Conservation (phyloP, 2,329 filamentous ascomycete species). For the Aspergillus sp. region DNA sequence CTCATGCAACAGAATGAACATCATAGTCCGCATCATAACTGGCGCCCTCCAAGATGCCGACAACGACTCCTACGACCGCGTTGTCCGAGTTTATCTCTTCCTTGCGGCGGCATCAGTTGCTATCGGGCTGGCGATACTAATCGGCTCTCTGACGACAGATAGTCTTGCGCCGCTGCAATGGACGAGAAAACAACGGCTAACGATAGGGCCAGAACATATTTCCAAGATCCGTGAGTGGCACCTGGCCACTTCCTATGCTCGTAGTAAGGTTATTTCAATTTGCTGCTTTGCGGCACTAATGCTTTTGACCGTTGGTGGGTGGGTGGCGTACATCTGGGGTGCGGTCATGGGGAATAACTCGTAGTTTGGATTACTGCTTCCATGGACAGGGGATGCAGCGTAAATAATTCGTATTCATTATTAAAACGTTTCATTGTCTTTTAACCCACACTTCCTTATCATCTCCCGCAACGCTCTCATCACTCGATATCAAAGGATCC, state of each 20-base stretch:
- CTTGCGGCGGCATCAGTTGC: constrained; percentile 52
- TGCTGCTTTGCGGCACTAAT: constrained; percentile 47
- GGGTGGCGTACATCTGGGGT: constrained; percentile 61
- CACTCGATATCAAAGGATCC: too few relatives aligned
- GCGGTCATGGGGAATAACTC: constrained; percentile 54
- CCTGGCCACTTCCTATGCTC: constrained; percentile 34
- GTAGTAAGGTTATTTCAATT: constrained; percentile 46
- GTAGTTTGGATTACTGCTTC: not conserved
- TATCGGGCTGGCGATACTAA: constrained; percentile 45
- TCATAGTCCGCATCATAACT: constrained; percentile 58
- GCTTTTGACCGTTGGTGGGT: constrained; percentile 50
- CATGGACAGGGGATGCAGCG: too few relatives aligned
- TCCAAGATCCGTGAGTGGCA: constrained; percentile 45
- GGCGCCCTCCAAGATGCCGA: constrained; percentile 61
- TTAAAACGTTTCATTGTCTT: too few relatives aligned
- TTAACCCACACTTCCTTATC: too few relatives aligned
- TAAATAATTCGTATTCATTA: too few relatives aligned
- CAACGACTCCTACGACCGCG: constrained; percentile 56
- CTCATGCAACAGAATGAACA: constrained; percentile 53
- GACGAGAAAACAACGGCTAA: constrained; percentile 55
- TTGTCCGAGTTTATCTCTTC: constrained; percentile 57
- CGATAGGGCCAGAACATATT: constrained; percentile 45
- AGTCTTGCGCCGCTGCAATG: constrained; percentile 56
- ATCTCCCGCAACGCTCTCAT: too few relatives aligned
- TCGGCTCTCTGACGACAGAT: constrained; percentile 39